Evolutionary conservation across 352 stramenopile species (phyloP).

Genomic region (Thraustochytrium striatum): DNA sequence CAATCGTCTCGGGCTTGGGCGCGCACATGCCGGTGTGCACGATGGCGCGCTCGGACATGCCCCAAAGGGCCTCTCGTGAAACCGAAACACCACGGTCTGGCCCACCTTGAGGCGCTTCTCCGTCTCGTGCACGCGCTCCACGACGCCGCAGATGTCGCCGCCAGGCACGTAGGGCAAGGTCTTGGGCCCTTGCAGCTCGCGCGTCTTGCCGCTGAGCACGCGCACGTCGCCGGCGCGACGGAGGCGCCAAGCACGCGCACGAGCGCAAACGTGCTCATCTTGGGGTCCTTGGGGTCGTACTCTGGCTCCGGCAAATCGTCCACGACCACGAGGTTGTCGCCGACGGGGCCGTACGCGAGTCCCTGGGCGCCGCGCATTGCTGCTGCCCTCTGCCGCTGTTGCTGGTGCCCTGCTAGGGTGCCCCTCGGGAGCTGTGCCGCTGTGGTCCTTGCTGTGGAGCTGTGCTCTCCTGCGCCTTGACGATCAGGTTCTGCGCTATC

Average conservation of each 20-base stretch:
- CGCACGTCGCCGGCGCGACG: conserved; percentile 2
- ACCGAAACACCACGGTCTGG: conserved; percentile 49
- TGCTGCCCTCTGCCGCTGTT: too few species aligned
- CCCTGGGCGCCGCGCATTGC: not conserved
- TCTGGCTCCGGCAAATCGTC: not conserved
- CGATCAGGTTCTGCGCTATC: too few species aligned
- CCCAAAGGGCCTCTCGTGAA: conserved; percentile 44
- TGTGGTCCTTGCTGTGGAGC: too few species aligned
- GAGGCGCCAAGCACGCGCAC: conserved; percentile 28
- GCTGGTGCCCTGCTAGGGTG: too few species aligned
- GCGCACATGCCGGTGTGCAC: conserved; percentile 50
- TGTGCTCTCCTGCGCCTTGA: too few species aligned
- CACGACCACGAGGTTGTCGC: not conserved
- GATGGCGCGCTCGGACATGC: conserved; percentile 56
- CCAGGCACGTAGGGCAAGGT: conserved; percentile 54
- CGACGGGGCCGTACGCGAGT: not conserved
- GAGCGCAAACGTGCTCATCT: too few species aligned
- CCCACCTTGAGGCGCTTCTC: conserved; percentile 52
- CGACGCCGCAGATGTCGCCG: conserved; percentile 59
- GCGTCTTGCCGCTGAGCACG: conserved; percentile 18
- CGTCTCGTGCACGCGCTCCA: conserved; percentile 50
- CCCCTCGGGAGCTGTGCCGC: too few species aligned
- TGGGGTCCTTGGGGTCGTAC: not conserved
- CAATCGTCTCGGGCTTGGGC: conserved; percentile 51
- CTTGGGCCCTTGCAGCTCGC: not conserved